A percentile compares a stretch with the other conserved stretches of the same genome.
These are phyloP conservation scores for Eustoma russellianum DNA, from an alignment of 257 asterid species.

Conservation along the genomic window DNA sequence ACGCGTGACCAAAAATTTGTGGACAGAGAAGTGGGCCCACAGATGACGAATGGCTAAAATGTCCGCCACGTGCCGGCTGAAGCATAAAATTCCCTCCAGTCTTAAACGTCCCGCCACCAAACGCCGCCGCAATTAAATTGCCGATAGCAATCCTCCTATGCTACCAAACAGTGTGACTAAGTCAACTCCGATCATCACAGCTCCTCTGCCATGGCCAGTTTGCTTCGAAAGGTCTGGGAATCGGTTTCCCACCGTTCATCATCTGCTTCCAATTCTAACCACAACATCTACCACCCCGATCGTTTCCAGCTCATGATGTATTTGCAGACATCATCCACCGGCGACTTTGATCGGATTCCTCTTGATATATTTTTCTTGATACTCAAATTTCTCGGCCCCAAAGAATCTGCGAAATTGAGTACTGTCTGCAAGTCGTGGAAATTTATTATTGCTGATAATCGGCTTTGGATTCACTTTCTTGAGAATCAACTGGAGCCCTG, in stretches of 20 bases:
- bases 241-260: constrained; percentile 44
- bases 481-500: constrained; percentile 71
- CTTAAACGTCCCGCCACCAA: neutral
- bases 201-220: constrained; percentile 30
- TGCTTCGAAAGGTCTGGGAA: constrained; percentile 60
- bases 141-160: neutral
- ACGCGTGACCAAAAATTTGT: neutral
- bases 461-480: constrained; percentile 81
- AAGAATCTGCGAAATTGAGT: constrained; percentile 57
- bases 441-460: constrained; percentile 61
- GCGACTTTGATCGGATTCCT: constrained; percentile 80
- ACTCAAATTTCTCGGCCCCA: constrained; percentile 61
- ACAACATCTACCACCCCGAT: constrained; percentile 26
- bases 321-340: constrained; percentile 51
- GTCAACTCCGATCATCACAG: neutral
- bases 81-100: neutral
- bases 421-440: constrained; percentile 81
- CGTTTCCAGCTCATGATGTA: constrained; percentile 42
- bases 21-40: neutral
- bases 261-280: constrained; percentile 13
- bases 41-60: neutral
- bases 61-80: neutral
- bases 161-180: neutral
- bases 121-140: neutral
- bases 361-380: constrained; percentile 58